Evolutionary conservation across 2,329 filamentous ascomycete species (phyloP).

Genomic region (Aquanectria penicillioides): DNA sequence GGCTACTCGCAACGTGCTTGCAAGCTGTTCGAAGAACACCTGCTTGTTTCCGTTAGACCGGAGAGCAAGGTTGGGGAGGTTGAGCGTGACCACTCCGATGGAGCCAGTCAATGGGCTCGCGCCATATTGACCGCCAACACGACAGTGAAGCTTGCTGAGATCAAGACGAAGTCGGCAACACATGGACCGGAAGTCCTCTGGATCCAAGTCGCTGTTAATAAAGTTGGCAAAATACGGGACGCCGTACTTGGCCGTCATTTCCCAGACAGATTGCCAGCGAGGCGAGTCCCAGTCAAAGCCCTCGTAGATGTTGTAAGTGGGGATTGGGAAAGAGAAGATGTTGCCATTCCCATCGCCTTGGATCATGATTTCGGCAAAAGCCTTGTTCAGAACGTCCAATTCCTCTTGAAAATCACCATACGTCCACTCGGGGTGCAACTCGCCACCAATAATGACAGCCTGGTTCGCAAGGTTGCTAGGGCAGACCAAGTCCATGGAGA

Average conservation of each 20-base stretch:
- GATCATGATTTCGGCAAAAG: slow-evolving; percentile 39
- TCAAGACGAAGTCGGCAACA: slow-evolving; percentile 37
- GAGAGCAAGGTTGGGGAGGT: slow-evolving; percentile 34
- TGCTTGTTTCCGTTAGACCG: slow-evolving; percentile 22
- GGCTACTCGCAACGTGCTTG: slow-evolving; percentile 23
- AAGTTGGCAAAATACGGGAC: slow-evolving; percentile 41
- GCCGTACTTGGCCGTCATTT: slow-evolving; percentile 40
- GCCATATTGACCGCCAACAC: slow-evolving; percentile 36
- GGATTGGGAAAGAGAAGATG: slow-evolving; percentile 38
- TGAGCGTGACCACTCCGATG: slow-evolving; percentile 35
- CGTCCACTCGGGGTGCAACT: slow-evolving; percentile 26
- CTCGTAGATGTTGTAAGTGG: slow-evolving; percentile 35
- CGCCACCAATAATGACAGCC: slow-evolving; percentile 31
- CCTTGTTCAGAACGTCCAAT: slow-evolving; percentile 39
- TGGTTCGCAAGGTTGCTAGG: slow-evolving; percentile 29
- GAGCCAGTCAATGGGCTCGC: slow-evolving; percentile 36
- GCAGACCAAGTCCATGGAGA: slow-evolving; percentile 35
- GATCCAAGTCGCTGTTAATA: slow-evolving; percentile 37
- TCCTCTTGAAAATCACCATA: slow-evolving; percentile 38
- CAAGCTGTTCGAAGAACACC: slow-evolving; percentile 25
- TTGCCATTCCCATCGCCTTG: slow-evolving; percentile 38
- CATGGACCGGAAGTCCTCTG: slow-evolving; percentile 39
- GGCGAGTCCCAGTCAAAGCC: slow-evolving; percentile 38
- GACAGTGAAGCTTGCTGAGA: slow-evolving; percentile 36
- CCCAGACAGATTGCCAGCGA: slow-evolving; percentile 37